These are phyloP conservation scores for Sodiomyces alkalinus DNA, from an alignment of 2,329 filamentous ascomycete species.

Conservation along the genomic window DNA sequence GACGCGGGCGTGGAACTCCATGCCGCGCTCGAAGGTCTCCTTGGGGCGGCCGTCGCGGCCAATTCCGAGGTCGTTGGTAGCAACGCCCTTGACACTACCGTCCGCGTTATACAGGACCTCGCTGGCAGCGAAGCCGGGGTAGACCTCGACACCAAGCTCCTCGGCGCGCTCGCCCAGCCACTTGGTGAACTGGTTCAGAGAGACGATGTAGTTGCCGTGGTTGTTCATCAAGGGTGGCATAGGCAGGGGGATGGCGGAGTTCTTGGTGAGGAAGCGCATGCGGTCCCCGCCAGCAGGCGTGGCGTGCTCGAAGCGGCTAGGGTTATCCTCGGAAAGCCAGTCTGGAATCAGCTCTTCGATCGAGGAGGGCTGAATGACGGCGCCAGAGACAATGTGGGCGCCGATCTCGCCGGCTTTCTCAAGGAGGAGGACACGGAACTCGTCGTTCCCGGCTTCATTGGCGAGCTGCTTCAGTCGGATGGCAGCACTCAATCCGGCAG, in stretches of 20 bases:
- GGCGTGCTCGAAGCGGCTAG: slow-evolving; percentile 70
- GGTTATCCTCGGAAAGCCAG: slow-evolving; percentile 83
- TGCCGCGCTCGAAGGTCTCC: slow-evolving; percentile 84
- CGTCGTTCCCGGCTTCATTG: slow-evolving; percentile 86
- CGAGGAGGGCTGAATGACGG: slow-evolving; percentile 80
- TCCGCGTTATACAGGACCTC: slow-evolving; percentile 80
- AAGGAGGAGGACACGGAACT: slow-evolving; percentile 81
- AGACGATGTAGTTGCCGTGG: slow-evolving; percentile 94
- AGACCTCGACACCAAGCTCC: slow-evolving; percentile 89
- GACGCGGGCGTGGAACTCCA: slow-evolving; percentile 91
- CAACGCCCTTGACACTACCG: slow-evolving; percentile 82
- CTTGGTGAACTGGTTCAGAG: slow-evolving; percentile 84
- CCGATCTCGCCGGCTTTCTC: slow-evolving; percentile 94
- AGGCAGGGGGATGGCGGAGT: slow-evolving; percentile 61
- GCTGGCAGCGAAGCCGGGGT: slow-evolving; percentile 87
- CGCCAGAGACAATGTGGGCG: slow-evolving; percentile 88
- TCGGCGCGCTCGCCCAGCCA: slow-evolving; percentile 97
- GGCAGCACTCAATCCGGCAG: slow-evolving; percentile 79
- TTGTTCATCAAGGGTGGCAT: slow-evolving; percentile 96
- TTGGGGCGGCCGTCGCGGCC: slow-evolving; percentile 70
- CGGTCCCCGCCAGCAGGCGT: slow-evolving; percentile 72
- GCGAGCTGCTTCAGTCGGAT: slow-evolving; percentile 93
- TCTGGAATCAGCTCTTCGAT: slow-evolving; percentile 85
- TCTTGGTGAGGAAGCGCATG: slow-evolving; percentile 91
- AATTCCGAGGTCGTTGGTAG: slow-evolving; percentile 88